Base-by-base conservation (phyloP, 768 basidiomycete genomes). In the Rhizopogon vesiculosus region DNA sequence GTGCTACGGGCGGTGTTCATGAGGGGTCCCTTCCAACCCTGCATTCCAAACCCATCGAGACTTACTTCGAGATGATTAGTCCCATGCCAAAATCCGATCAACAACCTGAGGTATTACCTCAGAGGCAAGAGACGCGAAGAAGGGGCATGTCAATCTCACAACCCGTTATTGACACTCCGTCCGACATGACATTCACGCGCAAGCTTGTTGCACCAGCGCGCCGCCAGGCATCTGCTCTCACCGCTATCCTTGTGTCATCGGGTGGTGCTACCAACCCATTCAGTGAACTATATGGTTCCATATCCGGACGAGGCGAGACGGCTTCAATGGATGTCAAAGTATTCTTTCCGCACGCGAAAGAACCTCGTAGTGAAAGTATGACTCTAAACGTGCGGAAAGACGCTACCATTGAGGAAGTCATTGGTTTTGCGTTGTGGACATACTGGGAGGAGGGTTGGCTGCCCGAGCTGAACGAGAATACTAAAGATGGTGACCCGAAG, bases 361-460 rank as follows among this genome's bases (percentile, higher is more conserved):
- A 82, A 56, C 88, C 88, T 0, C 71, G 65, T 15, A 80, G 81
- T 2, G 82, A 84, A 51, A 73, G 82, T 19, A 83, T 95, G 79
- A 72, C 81, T 39, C 76, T 94, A 5, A 86, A 79, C 57, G 91
- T 98, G 10, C 74, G 92, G 54, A 86, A 85, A 59, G 96, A 98
- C 60, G 89, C 93, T 1, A 89, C 87, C 0, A 86, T 98, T 4
- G 97, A 98, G 66, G 97, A 98, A 69, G 93, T 96, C 5, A 90
- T 98, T 53, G 97, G 97, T 0, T 93, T 89, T 67, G 87, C 91
- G 1, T 68, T 98, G 45, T 97, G 85, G 86, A 87, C 71, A n/a
- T 98, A 93, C 63, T 95, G 91, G 87, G 95, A 98, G 65, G 86
- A 91, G 62, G 85, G 82, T 0, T 85, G 91, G 80, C 64, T 84